Evolutionary conservation across 306 rosid genomes (phyloP).

Genomic region (Prunus mira): DNA sequence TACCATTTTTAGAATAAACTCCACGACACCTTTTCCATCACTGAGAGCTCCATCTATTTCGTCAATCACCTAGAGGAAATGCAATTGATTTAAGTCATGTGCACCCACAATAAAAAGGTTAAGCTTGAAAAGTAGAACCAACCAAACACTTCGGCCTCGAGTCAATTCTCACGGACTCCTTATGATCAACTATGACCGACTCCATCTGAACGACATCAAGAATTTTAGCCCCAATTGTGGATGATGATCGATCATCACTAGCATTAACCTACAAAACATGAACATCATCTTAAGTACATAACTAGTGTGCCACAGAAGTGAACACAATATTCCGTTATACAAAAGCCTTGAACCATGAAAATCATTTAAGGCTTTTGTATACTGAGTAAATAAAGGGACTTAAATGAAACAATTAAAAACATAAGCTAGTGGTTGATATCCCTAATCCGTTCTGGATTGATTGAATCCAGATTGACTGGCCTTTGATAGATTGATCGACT

Average conservation of each 20-base stretch:
- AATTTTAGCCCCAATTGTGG: slow-evolving; percentile 82
- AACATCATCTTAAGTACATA: slow-evolving; percentile 14
- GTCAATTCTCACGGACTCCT: slow-evolving; percentile 60
- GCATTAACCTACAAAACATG: slow-evolving; percentile 72
- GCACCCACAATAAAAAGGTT: slow-evolving; percentile 3
- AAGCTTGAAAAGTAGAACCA: slow-evolving; percentile 18
- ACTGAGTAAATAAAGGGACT: background rate
- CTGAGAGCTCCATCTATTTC: slow-evolving; percentile 96
- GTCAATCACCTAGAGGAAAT: slow-evolving; percentile 67
- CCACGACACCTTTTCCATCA: slow-evolving; percentile 98
- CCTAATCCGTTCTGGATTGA: background rate
- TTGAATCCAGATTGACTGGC: background rate
- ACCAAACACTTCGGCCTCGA: slow-evolving; percentile 90
- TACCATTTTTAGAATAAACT: slow-evolving; percentile 90
- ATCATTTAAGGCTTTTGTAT: background rate
- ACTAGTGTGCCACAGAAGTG: background rate
- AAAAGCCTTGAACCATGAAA: background rate
- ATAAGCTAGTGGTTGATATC: background rate
- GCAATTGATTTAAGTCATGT: slow-evolving; percentile 2
- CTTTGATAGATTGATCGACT: background rate
- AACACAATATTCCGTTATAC: background rate
- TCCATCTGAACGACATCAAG: slow-evolving; percentile 85
- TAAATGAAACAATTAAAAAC: background rate
- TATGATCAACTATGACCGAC: slow-evolving; percentile 49
- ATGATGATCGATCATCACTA: slow-evolving; percentile 89